Evolutionary conservation across 2,329 filamentous ascomycete genomes (phyloP).

Genomic region (Ascochyta fabae): DNA sequence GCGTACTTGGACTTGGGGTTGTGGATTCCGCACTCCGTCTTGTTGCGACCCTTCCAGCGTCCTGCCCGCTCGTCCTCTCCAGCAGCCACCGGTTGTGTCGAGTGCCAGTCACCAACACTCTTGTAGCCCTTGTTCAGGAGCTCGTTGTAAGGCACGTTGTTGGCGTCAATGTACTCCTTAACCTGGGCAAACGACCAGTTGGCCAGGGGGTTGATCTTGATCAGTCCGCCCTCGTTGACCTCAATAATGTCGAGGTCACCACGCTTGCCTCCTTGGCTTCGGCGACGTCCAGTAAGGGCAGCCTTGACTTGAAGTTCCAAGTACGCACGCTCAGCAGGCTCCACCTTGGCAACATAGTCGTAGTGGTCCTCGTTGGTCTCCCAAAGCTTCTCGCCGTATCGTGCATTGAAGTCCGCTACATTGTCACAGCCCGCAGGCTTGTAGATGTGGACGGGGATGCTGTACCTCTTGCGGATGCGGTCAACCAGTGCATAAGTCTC

Average conservation of each 20-base stretch:
- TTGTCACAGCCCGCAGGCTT: conserved; percentile 80
- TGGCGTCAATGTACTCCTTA: conserved; percentile 81
- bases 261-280: conserved; percentile 91
- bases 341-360: conserved; percentile 97
- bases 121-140: conserved; percentile 96
- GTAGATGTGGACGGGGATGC: conserved; percentile 84
- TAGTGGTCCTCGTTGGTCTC: conserved; percentile 87
- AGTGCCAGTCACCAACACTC: conserved; percentile 98
- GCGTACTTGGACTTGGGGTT: conserved; percentile 96
- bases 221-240: conserved; percentile 84
- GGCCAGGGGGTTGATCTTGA: conserved; percentile 97
- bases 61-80: conserved; percentile 96
- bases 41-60: conserved; percentile 93
- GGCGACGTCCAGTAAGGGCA: conserved; percentile 87
- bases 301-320: conserved; percentile 85
- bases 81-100: conserved; percentile 84
- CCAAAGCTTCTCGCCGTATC: conserved; percentile 84
- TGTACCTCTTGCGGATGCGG: conserved; percentile 75
- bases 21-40: conserved; percentile 99
- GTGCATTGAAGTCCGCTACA: conserved; percentile 77
- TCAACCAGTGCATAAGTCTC: conserved; percentile 63
- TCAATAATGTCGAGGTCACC: conserved; percentile 91
- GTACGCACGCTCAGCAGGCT: conserved; percentile 92
- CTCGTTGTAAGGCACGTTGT: conserved; percentile 92
- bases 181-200: conserved; percentile 94